Conservation (phyloP, 345 rosid species). For the Salix koriyanagi region DNA sequence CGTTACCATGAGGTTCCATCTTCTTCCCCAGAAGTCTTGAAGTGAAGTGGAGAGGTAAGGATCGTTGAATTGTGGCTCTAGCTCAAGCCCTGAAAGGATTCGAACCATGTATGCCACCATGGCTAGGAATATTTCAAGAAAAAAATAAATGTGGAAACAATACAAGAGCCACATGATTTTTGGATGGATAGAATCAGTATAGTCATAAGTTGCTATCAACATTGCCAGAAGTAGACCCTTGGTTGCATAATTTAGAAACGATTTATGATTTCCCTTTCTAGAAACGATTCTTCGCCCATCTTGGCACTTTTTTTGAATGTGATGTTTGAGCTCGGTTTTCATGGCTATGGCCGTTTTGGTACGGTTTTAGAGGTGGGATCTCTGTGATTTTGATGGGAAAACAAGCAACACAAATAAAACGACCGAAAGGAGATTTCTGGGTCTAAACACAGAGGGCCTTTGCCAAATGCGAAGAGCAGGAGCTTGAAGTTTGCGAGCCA, state of each 20-base stretch:
- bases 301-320: neutral
- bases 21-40: constrained; percentile 26
- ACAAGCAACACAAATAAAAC: constrained; percentile 44
- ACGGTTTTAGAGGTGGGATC: constrained; percentile 14
- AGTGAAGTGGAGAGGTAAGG: constrained; percentile 38
- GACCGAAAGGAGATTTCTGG: constrained; percentile 35
- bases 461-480: constrained; percentile 13
- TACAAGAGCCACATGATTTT: constrained; percentile 30
- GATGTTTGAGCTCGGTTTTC: constrained; percentile 3
- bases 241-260: constrained; percentile 22
- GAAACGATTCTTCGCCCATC: too few relatives aligned
- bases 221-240: constrained; percentile 34
- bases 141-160: constrained; percentile 38
- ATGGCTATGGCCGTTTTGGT: neutral
- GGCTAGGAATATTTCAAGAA: constrained; percentile 45
- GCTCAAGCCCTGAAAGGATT: constrained; percentile 26
- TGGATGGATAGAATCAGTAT: constrained; percentile 30
- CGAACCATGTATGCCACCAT: constrained; percentile 34
- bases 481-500: constrained; percentile 28
- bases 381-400: constrained; percentile 53
- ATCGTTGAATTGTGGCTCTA: constrained; percentile 53
- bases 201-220: constrained; percentile 22
- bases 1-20: constrained; percentile 23
- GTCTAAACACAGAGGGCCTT: constrained; percentile 16
- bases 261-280: neutral